Evolutionary conservation across 805 yeast genomes (phyloP).

Genomic region (Ogataea salicorniae): DNA sequence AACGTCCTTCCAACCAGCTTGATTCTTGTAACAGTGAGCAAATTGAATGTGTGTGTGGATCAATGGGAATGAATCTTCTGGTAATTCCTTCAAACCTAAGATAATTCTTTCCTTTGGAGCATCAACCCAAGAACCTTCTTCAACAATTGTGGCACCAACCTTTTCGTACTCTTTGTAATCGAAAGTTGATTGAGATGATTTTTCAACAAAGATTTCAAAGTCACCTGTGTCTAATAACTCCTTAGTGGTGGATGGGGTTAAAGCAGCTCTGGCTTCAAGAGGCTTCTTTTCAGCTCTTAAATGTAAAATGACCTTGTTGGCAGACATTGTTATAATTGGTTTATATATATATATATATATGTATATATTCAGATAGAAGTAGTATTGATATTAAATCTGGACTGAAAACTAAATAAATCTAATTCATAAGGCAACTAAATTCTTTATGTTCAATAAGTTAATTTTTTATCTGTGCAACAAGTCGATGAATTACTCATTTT

Average conservation of each 20-base stretch:
- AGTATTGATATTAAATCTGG: too few species aligned
- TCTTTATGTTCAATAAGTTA: too few species aligned
- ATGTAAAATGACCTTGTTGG: constrained; percentile 58
- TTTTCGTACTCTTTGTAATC: constrained; percentile 65
- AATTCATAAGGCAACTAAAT: too few species aligned
- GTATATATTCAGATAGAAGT: too few species aligned
- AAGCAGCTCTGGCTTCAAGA: constrained; percentile 93
- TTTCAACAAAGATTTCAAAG: constrained; percentile 83
- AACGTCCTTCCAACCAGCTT: constrained; percentile 95
- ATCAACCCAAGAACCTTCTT: constrained; percentile 85
- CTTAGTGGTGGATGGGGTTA: constrained; percentile 89
- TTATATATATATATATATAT: too few species aligned
- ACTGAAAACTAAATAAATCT: too few species aligned
- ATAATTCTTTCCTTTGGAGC: constrained; percentile 92
- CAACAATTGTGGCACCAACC: constrained; percentile 85
- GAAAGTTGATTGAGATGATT: constrained; percentile 79
- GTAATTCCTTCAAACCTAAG: constrained; percentile 91
- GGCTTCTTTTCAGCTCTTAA: constrained; percentile 97
- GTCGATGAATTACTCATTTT: too few species aligned
- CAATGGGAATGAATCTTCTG: constrained; percentile 89
- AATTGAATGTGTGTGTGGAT: constrained; percentile 96
- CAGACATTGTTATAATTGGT: constrained; percentile 13
- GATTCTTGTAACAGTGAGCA: constrained; percentile 98
- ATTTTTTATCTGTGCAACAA: too few species aligned
- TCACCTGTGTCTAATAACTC: constrained; percentile 74